Evolutionary conservation across 768 basidiomycete species (phyloP), one percentile per base, ranked within the genome.

Genomic region (Rhodotorula paludigena): DNA sequence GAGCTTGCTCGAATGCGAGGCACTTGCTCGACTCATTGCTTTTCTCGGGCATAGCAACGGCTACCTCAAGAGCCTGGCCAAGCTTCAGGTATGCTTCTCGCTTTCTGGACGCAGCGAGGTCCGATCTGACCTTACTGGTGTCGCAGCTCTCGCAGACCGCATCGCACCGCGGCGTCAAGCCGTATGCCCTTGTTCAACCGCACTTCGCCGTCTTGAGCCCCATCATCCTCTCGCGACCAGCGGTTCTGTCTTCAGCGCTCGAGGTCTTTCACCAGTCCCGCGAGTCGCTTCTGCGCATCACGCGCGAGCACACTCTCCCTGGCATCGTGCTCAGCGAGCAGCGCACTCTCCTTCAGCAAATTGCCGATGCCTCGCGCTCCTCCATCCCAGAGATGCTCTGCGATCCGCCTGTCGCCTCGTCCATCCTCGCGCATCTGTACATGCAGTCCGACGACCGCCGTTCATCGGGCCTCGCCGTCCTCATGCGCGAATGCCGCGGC

Each of bases 31-130:
- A 5, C 16, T 68, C 14, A 82, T 90, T 28, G 82, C 83, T 5
- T 87, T 87, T 60, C 79, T 92, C 12, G 88, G 85, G 2, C 82
- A 85, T 65, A 77, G 80, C 41, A 92, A 89, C 69, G 84, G 85
- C 5, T 82, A 88, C 10, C 72, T 92, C 38, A 87, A 84, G 77
- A 87, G 87, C 32, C 81, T 82, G 23, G 88, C 88, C 1, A 84
- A 83, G 69, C 82, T 83, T 75, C 87, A 90, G 80, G 48, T 49
- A 16, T 18, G 48, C 14, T 32, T 28, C 30, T 18, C 48, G 11
- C 6, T 15, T 28, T 20, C 7, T 15, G 42, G 21, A 14, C 18
- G 18, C 36, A 52, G 16, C 5, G 9, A 10, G 30, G 2, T 3
- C n/a, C 28, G 5, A 15, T 4, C 16, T 28, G n/a, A n/a, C n/a